Conservation (phyloP, 805 yeast genomes). For the Ogataea neopini region DNA sequence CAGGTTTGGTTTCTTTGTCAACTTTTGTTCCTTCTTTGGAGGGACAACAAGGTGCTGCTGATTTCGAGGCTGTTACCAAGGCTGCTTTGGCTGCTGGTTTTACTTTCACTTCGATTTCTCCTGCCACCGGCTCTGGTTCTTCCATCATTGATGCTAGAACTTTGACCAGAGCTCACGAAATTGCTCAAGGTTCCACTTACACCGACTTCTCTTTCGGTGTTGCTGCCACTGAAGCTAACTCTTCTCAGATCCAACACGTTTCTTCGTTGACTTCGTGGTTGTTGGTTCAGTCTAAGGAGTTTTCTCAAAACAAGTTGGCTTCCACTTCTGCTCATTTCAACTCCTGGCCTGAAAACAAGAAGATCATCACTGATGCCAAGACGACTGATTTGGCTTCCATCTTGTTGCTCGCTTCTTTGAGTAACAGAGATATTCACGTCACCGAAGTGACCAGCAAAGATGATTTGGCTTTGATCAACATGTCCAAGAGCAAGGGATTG, state of each 20-base stretch:
- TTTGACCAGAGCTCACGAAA: conserved; percentile 61
- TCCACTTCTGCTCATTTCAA: conserved; percentile 77
- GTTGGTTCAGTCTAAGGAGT: conserved; percentile 77
- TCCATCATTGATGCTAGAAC: conserved; percentile 65
- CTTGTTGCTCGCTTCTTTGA: conserved; percentile 83
- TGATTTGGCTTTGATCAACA: conserved; percentile 78
- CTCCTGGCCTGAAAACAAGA: conserved; percentile 81
- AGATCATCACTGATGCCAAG: conserved; percentile 88
- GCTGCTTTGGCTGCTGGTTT: conserved; percentile 82
- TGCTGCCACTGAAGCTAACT: conserved; percentile 77
- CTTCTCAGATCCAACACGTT: conserved; percentile 59
- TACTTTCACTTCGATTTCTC: conserved; percentile 79
- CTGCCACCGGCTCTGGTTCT: conserved; percentile 64
- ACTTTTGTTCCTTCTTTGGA: conserved; percentile 73
- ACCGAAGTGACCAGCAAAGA: conserved; percentile 80
- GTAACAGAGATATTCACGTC: conserved; percentile 81
- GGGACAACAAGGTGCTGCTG: conserved; percentile 46
- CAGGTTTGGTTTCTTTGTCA: conserved; percentile 84
- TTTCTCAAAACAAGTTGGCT: conserved; percentile 69
- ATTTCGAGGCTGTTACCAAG: conserved; percentile 68
- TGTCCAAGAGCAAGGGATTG: conserved; percentile 82
- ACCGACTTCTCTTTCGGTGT: conserved; percentile 83
- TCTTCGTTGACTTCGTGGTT: conserved; percentile 72
- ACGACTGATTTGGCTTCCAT: conserved; percentile 93
- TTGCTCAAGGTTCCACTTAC: conserved; percentile 57